These are phyloP conservation scores for Ustilago sp. DNA, from an alignment of 1,284 basidiomycete species.

Conservation along the genomic window DNA sequence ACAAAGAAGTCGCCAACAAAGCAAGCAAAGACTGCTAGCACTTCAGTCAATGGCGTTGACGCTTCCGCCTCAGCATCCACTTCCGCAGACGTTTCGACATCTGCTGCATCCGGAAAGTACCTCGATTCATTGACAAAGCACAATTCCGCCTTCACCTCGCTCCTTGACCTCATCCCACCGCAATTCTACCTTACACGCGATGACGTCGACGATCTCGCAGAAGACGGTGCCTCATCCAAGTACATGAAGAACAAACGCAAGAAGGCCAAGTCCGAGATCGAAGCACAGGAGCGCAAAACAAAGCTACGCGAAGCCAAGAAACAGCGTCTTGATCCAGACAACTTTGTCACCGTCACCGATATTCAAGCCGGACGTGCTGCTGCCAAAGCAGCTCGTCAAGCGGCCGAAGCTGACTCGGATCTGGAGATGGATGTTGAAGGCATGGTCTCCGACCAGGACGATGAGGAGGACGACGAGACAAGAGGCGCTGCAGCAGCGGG, in stretches of 20 bases:
- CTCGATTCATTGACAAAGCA: slow-evolving; percentile 49
- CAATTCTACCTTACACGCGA: slow-evolving; percentile 61
- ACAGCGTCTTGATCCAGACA: slow-evolving; percentile 64
- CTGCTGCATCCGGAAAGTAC: slow-evolving; percentile 31
- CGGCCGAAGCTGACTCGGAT: slow-evolving; percentile 45
- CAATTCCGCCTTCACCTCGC: slow-evolving; percentile 57
- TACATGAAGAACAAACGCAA: slow-evolving; percentile 68
- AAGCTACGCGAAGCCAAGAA: slow-evolving; percentile 55
- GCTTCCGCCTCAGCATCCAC: slow-evolving; percentile 23
- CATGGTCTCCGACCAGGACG: slow-evolving; percentile 36
- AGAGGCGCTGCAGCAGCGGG: slow-evolving; percentile 43
- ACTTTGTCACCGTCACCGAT: slow-evolving; percentile 57
- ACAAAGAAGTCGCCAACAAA: slow-evolving; percentile 27
- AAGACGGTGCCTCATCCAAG: slow-evolving; percentile 44
- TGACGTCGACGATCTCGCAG: slow-evolving; percentile 51
- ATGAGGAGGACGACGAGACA: slow-evolving; percentile 41
- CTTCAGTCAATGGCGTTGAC: slow-evolving; percentile 14
- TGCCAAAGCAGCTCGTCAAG: slow-evolving; percentile 40
- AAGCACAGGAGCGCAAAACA: slow-evolving; percentile 60
- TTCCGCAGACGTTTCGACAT: slow-evolving; percentile 17
- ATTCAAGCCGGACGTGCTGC: slow-evolving; percentile 58
- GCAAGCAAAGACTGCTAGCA: slow-evolving; percentile 11
- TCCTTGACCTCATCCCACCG: slow-evolving; percentile 64
- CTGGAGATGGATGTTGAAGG: slow-evolving; percentile 48
- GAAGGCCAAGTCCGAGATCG: slow-evolving; percentile 63